phyloP scores from a whole-genome alignment of 225 moss, liverwort and hornwort genomes.

The Anthoceros angustus region DNA sequence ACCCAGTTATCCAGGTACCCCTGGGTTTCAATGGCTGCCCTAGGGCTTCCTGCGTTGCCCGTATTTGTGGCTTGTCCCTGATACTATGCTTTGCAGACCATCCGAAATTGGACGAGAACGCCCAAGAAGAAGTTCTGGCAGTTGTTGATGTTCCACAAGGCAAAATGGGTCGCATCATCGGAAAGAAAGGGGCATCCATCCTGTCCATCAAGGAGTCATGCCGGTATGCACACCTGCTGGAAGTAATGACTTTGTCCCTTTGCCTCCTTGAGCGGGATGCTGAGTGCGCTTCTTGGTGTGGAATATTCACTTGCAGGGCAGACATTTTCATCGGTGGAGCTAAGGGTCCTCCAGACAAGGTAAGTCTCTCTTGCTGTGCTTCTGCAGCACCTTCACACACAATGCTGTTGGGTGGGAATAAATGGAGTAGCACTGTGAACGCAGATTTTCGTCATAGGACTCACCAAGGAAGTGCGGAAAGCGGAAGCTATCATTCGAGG shows the following conservation, averaged over 20 bases:
- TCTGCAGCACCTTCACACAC: neutral
- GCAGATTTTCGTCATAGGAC: slow-evolving; percentile 86
- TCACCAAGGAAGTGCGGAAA: slow-evolving; percentile 56
- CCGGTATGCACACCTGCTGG: slow-evolving; percentile 23
- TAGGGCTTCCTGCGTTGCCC: neutral
- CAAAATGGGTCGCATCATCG: slow-evolving; percentile 84
- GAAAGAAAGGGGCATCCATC: slow-evolving; percentile 70
- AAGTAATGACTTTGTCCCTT: neutral
- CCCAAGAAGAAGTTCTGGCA: slow-evolving; percentile 53
- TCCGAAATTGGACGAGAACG: slow-evolving; percentile 18
- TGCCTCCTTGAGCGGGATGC: neutral
- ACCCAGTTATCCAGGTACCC: slow-evolving; percentile 41
- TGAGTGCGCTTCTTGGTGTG: slow-evolving; percentile 3
- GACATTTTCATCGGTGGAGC: slow-evolving; percentile 79
- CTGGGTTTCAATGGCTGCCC: neutral
- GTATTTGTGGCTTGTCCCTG: slow-evolving; percentile 2
- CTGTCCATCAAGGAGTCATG: slow-evolving; percentile 77
- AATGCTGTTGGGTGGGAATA: slow-evolving; percentile 6
- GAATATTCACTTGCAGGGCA: slow-evolving; percentile 33
- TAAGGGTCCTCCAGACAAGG: slow-evolving; percentile 87
- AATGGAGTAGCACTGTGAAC: neutral
- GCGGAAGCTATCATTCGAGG: slow-evolving; percentile 64
- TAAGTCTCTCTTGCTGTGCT: slow-evolving; percentile 11
- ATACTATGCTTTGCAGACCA: slow-evolving; percentile 20
- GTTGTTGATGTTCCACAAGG: slow-evolving; percentile 65